Conservation (phyloP, 495 filamentous ascomycete genomes). For the Penicillium soppii region DNA sequence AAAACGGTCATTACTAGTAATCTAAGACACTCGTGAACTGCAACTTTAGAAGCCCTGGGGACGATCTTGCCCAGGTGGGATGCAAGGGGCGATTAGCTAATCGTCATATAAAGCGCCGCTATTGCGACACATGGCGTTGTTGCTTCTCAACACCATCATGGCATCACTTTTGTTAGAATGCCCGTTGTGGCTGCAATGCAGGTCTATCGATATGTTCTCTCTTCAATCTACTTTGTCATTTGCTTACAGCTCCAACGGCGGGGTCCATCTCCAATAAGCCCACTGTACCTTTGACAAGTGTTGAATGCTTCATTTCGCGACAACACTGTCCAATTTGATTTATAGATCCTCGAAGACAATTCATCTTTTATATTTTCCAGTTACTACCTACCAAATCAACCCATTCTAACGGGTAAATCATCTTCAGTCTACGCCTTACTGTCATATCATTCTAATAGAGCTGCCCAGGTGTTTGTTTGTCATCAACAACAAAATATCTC, state of each 20-base stretch:
- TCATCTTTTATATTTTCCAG: neutral
- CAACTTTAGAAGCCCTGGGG: neutral
- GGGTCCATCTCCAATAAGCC: slow-evolving; percentile 58
- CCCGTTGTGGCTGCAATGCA: slow-evolving; percentile 29
- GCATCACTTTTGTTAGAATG: slow-evolving; percentile 28
- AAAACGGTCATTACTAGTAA: no score
- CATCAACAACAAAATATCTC: slow-evolving; percentile 10
- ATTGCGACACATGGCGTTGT: neutral
- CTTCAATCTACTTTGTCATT: slow-evolving; percentile 35
- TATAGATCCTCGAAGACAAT: neutral
- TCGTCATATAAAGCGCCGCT: slow-evolving; percentile 8
- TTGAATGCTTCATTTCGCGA: slow-evolving; percentile 36
- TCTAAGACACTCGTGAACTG: no score
- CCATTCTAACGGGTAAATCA: slow-evolving; percentile 10
- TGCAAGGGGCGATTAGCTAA: slow-evolving; percentile 21
- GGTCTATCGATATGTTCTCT: slow-evolving; percentile 8
- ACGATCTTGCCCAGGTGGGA: neutral
- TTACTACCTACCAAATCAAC: neutral
- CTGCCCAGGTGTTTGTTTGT: neutral
- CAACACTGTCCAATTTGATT: slow-evolving; percentile 20
- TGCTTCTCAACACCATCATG: slow-evolving; percentile 16
- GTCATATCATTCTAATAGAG: neutral
- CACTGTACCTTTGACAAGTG: slow-evolving; percentile 17
- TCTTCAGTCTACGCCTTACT: neutral
- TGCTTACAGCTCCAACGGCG: slow-evolving; percentile 70